These are phyloP conservation scores for Funneliformis caledonium DNA, from an alignment of 371 early-diverging fungal genomes.

Conservation along the genomic window DNA sequence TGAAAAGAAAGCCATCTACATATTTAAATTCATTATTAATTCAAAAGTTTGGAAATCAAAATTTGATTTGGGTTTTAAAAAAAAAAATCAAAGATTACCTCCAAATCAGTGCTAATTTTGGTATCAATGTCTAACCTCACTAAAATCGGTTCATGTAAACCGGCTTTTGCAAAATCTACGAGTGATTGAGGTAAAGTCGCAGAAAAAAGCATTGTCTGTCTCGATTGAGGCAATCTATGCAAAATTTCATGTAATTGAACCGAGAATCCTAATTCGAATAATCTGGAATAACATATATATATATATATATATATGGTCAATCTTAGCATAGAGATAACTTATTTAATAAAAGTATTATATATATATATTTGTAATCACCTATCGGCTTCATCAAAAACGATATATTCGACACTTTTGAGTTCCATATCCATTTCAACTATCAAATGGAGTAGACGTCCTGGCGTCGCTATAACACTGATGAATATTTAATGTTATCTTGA, in stretches of 20 bases:
- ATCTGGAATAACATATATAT: constrained; percentile 42
- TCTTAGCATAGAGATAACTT: neutral
- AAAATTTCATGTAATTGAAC: constrained; percentile 94
- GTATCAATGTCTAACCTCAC: constrained; percentile 94
- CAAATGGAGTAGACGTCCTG: constrained; percentile 96
- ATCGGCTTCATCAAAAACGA: constrained; percentile 99
- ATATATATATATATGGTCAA: neutral
- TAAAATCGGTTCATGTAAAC: constrained; percentile 90
- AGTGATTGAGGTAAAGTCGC: constrained; percentile 92
- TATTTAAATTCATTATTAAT: neutral
- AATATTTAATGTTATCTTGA: neutral
- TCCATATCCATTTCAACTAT: constrained; percentile 94
- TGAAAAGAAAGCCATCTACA: constrained; percentile 82
- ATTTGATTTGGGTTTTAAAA: neutral
- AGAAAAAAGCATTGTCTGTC: constrained; percentile 94
- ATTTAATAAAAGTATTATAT: neutral
- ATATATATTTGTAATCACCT: constrained; percentile 53
- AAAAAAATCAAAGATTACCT: constrained; percentile 51
- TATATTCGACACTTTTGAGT: constrained; percentile 86
- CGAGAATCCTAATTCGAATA: constrained; percentile 98
- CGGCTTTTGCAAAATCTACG: constrained; percentile 96
- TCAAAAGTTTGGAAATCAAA: neutral
- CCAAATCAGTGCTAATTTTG: constrained; percentile 90
- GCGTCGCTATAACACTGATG: constrained; percentile 90
- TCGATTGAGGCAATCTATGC: constrained; percentile 75